phyloP scores from a whole-genome alignment of 2,329 filamentous ascomycete genomes.

The Rosellinia necatrix region DNA sequence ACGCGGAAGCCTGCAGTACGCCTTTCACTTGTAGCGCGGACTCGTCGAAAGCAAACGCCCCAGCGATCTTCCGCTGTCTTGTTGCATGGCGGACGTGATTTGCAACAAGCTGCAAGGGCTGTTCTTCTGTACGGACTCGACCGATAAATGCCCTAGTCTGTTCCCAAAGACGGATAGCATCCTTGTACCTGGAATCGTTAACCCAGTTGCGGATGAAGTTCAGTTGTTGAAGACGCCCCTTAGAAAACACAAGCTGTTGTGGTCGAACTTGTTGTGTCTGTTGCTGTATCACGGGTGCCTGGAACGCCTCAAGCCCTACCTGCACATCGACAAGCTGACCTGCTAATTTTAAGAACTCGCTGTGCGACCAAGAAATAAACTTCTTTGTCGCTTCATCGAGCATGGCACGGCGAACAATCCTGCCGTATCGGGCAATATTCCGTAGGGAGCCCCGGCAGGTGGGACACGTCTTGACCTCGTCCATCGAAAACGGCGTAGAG shows the following conservation, averaged over 20 bases:
- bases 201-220: slow-evolving; percentile 25
- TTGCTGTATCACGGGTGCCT: neutral
- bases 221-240: slow-evolving; percentile 28
- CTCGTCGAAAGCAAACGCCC: slow-evolving; percentile 44
- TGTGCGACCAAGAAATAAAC: slow-evolving; percentile 61
- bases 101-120: slow-evolving; percentile 54
- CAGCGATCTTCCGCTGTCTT: slow-evolving; percentile 34
- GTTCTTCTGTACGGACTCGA: slow-evolving; percentile 49
- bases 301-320: slow-evolving; percentile 4
- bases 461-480: slow-evolving; percentile 59
- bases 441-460: slow-evolving; percentile 63
- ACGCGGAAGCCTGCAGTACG: slow-evolving; percentile 47
- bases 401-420: slow-evolving; percentile 62
- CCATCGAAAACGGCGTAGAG: slow-evolving; percentile 51
- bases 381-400: slow-evolving; percentile 68
- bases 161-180: slow-evolving; percentile 30
- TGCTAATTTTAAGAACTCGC: slow-evolving; percentile 47
- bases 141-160: slow-evolving; percentile 29
- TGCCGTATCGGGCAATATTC: slow-evolving; percentile 63
- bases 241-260: slow-evolving; percentile 2
- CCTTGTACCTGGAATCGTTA: slow-evolving; percentile 30
- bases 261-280: neutral
- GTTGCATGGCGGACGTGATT: slow-evolving; percentile 50
- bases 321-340: slow-evolving; percentile 37
- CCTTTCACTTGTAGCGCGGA: slow-evolving; percentile 44